Evolutionary conservation across 306 rosid species (phyloP).

Genomic region (Quercus engelmannii): DNA sequence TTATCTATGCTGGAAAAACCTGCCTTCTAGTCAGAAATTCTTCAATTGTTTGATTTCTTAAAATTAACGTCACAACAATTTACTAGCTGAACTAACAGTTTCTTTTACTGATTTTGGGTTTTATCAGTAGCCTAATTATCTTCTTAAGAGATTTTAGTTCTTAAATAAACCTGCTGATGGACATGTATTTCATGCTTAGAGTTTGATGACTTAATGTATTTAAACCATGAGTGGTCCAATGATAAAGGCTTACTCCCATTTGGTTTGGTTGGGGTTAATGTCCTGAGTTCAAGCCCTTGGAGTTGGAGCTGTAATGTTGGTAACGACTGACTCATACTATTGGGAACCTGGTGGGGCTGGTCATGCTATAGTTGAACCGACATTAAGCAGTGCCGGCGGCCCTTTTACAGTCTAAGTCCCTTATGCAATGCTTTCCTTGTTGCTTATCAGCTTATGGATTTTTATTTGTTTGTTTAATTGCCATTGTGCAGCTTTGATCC

Average conservation of each 20-base stretch:
- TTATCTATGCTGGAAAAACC: background rate
- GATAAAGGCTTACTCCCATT: no score
- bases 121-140: background rate
- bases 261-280: no score
- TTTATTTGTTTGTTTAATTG: background rate
- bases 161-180: background rate
- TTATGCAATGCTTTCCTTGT: background rate
- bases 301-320: no score
- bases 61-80: background rate
- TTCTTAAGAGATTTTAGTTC: background rate
- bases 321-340: no score
- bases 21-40: background rate
- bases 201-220: background rate
- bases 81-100: background rate
- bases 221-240: no score
- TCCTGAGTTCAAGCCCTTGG: no score
- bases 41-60: background rate
- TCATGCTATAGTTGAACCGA: no score
- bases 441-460: background rate
- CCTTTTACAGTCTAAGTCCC: no score
- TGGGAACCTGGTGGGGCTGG: no score
- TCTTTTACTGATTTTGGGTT: background rate
- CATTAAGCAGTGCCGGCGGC: no score
- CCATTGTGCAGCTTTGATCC: conserved; percentile 61
- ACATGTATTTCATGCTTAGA: background rate